Evolutionary conservation across 768 basidiomycete species (phyloP).

Genomic region (Coprinopsis sp.): DNA sequence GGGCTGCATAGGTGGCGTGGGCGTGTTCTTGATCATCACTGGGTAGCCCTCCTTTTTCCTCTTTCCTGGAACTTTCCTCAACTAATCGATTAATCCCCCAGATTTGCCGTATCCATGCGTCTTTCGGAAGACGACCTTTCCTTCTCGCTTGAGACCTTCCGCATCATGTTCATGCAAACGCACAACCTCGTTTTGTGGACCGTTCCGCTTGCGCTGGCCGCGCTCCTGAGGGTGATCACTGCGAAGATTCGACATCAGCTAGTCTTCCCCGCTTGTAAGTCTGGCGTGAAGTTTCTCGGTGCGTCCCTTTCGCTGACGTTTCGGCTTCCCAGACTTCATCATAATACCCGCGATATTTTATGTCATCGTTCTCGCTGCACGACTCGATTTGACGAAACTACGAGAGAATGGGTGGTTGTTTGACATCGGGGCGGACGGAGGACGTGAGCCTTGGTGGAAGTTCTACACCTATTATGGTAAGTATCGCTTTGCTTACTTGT

Average conservation of each 20-base stretch:
- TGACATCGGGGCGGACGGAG: constrained; percentile 48
- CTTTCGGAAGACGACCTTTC: constrained; percentile 75
- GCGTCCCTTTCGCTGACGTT: background rate
- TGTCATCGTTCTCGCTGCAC: constrained; percentile 59
- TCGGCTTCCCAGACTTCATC: constrained; percentile 56
- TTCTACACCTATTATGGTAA: constrained; percentile 80
- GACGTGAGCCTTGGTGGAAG: constrained; percentile 65
- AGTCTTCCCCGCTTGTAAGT: constrained; percentile 82
- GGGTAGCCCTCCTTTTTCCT: constrained; percentile 45
- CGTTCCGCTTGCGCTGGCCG: constrained; percentile 71
- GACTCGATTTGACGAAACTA: constrained; percentile 55
- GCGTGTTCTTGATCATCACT: constrained; percentile 85
- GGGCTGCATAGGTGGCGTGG: constrained; percentile 96
- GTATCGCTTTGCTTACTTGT: constrained; percentile 14
- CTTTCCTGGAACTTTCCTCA: background rate
- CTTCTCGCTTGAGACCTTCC: constrained; percentile 60
- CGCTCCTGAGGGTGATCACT: constrained; percentile 76
- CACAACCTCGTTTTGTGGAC: constrained; percentile 75
- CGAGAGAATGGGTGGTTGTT: constrained; percentile 82
- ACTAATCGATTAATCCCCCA: constrained; percentile 20
- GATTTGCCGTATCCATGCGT: constrained; percentile 80
- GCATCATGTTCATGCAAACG: constrained; percentile 58
- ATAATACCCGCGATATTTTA: constrained; percentile 84
- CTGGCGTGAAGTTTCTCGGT: background rate
- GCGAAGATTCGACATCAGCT: constrained; percentile 80